Evolutionary conservation across 1,139 yeast species (phyloP), one percentile per base, ranked within the genome.

Genomic region (Sugiyamaella grinbergsii): DNA sequence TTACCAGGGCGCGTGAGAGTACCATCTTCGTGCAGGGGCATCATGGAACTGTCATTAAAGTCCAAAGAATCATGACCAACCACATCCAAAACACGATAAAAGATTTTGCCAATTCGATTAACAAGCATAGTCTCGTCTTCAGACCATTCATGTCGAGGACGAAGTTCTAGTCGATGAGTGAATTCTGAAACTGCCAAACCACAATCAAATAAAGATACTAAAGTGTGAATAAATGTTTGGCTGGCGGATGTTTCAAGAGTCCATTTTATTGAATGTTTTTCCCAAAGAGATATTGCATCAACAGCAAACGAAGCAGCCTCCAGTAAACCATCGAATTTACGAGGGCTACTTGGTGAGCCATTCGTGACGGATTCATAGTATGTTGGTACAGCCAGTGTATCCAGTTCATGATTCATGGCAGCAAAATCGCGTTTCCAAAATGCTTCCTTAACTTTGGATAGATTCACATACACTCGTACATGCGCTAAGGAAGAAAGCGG

Each of bases 261-360:
- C 68, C 69, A 65, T 18, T 63, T 59, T 10, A 62, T 64, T 2
- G 68, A 59, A 49, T 70, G 71, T 55, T 70, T 70, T 46, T 70
- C 72, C 69, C 72, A 70, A 47, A 71, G 57, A 7, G 72, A 68
- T 24, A 70, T 63, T 1, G 71, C 66, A 50, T 70, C 73, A 1
- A 71, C 70, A 8, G 72, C 70, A 46, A 67, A 69, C 3, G 68
- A 65, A 3, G 73, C 72, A 13, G 71, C 71, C 49, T 67, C 70
- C n/a, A 63, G 45, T 34, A 68, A 57, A 5, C 62, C 66, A 42
- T 65, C 60, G 48, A 65, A 61, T 29, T 52, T 53, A 47, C 57
- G 55, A 24, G 53, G 52, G 18, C 47, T 45, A 15, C 57, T 58
- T 11, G 54, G 45, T 19, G 43, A 26, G 42, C 41, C 40, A 24